phyloP scores from a whole-genome alignment of 2,329 filamentous ascomycete genomes.

The Apiospora aurea region DNA sequence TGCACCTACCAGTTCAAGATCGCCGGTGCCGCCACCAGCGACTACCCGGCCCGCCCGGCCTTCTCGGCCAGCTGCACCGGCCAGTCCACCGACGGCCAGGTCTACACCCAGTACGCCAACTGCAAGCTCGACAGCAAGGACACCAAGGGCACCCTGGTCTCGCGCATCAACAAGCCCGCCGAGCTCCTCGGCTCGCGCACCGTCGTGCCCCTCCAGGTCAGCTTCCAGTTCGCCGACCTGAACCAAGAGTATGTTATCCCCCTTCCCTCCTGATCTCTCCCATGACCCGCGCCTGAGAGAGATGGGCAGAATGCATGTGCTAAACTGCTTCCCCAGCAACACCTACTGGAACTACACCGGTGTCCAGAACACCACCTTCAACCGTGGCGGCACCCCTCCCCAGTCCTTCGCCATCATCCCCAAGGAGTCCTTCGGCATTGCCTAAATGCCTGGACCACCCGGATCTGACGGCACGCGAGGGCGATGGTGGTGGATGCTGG shows the following conservation, averaged over 20 bases:
- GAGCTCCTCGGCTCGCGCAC: neutral
- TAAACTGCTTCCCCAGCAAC: neutral
- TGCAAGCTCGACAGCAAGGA: neutral
- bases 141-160: neutral
- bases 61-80: neutral
- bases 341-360: slow-evolving; percentile 23
- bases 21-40: slow-evolving; percentile 12
- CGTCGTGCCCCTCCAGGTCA: slow-evolving; percentile 9
- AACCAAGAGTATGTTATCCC: neutral
- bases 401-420: slow-evolving; percentile 17
- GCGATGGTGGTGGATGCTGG: neutral
- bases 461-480: neutral
- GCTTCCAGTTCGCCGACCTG: slow-evolving; percentile 19
- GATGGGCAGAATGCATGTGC: neutral
- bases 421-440: slow-evolving; percentile 19
- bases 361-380: neutral
- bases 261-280: neutral
- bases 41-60: slow-evolving; percentile 22
- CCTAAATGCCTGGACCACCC: neutral
- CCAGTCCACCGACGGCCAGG: neutral
- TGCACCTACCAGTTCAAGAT: slow-evolving; percentile 12
- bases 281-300: no score
- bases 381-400: neutral
- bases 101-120: neutral
- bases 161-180: neutral